Base-by-base conservation (phyloP, 129 eudicot genomes). In the Centaurea solstitialis region DNA sequence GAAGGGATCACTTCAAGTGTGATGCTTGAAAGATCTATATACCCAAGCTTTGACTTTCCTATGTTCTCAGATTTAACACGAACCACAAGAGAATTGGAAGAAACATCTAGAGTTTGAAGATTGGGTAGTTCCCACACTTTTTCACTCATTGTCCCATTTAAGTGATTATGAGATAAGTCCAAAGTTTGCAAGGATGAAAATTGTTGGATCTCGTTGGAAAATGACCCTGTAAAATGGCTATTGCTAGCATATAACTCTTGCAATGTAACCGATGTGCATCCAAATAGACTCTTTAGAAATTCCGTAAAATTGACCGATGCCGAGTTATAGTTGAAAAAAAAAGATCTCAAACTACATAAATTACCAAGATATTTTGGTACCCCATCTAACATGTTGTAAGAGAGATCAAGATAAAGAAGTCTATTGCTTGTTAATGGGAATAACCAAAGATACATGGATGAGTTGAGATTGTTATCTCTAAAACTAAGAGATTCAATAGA, bases 121-220 rank as follows among this genome's bases (percentile, higher is more conserved):
- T 13, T 53, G 21, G 82, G 76, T 18, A 79, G 53, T 37, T 79
- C 82, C 82, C 76, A 79, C 20, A 79, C 5, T 28, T 79, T 70
- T 0, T 53, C 70, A 79, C 76, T 79, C 72, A 79, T 24, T 10
- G 37, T 12, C 15, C 73, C 78, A 11, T 40, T 61, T 26, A 80
- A 45, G 9, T 30, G 74, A 74, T 73, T 80, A 39, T 72, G 0
- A 37, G 12, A 21, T 2, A 72, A 33, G 64, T 1, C 12, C 41
- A 81, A 20, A 26, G 8, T 5, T 35, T 17, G 5, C 7, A 81
- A n/a, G 37, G 79, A 81, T 74, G 79, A 74, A n/a, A 65, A 73
- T 37, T 3, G 45, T 40, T 61, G 57, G 23, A 81, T 81, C 22
- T 68, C 75, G 21, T 67, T 39, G 0, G 80, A 4, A 3, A 47